Evolutionary conservation across 2,329 filamentous ascomycete species (phyloP).

Genomic region (Aspergillus pseudoterreus): DNA sequence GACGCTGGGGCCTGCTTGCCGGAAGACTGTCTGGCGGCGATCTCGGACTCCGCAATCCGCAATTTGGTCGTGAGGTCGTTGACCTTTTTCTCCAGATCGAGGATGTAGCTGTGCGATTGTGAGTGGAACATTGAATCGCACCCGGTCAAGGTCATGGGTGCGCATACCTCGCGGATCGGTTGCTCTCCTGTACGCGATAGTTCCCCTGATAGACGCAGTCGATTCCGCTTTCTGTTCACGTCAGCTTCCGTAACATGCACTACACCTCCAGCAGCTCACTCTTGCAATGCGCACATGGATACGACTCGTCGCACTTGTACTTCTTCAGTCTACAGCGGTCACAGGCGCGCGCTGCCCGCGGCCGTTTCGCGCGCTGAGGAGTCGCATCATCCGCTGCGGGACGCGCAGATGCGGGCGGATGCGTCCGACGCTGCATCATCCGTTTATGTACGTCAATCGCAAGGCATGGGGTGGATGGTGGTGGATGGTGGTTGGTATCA

Average conservation of each 20-base stretch:
- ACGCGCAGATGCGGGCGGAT: slow-evolving; percentile 8
- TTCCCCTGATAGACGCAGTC: slow-evolving; percentile 34
- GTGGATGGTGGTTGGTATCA: not conserved
- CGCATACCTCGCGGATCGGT: slow-evolving; percentile 25
- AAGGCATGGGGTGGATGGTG: slow-evolving; percentile 2
- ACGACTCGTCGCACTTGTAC: slow-evolving; percentile 48
- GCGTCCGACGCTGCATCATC: slow-evolving; percentile 37
- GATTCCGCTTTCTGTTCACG: slow-evolving; percentile 26
- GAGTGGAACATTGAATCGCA: not conserved
- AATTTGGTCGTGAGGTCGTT: slow-evolving; percentile 28
- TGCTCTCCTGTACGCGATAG: slow-evolving; percentile 29
- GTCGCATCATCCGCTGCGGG: slow-evolving; percentile 13
- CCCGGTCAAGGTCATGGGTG: not conserved
- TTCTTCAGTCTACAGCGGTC: slow-evolving; percentile 47
- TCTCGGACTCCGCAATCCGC: slow-evolving; percentile 18
- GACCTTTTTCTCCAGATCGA: slow-evolving; percentile 33
- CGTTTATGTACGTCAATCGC: slow-evolving; percentile 9
- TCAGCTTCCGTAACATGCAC: not conserved
- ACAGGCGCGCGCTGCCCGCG: slow-evolving; percentile 47
- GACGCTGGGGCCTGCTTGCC: slow-evolving; percentile 4
- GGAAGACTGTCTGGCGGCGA: slow-evolving; percentile 11
- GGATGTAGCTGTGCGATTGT: slow-evolving; percentile 25
- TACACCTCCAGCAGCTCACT: slow-evolving; percentile 26
- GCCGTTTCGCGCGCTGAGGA: slow-evolving; percentile 28
- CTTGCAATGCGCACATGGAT: slow-evolving; percentile 44